A percentile compares a stretch with the other conserved stretches of the same genome.
Conservation (phyloP, 768 basidiomycete genomes). For the Leccinellum rugosiceps region DNA sequence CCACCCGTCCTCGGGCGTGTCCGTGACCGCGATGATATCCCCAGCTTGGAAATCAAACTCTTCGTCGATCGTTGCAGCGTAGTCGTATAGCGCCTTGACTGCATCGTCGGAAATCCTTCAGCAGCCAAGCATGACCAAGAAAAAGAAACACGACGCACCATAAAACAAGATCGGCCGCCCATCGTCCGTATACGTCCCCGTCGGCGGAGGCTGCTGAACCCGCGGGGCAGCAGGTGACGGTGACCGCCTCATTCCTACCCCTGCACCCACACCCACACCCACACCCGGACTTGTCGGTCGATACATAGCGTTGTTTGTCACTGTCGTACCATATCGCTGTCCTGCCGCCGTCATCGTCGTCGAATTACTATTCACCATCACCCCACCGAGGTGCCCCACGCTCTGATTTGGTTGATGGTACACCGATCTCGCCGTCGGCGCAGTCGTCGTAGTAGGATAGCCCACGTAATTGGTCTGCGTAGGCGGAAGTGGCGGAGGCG, state of each 20-base stretch:
- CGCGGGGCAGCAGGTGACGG: slow-evolving; percentile 48
- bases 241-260: slow-evolving; percentile 36
- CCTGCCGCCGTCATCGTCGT: slow-evolving; percentile 6
- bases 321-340: slow-evolving; percentile 24
- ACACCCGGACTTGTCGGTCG: slow-evolving; percentile 41
- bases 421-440: neutral
- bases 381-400: slow-evolving; percentile 13
- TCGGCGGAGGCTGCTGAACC: slow-evolving; percentile 42
- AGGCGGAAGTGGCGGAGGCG: slow-evolving; percentile 2
- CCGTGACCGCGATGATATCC: slow-evolving; percentile 93
- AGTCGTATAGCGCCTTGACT: slow-evolving; percentile 93
- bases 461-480: neutral
- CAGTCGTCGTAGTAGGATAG: slow-evolving; percentile 3
- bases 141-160: slow-evolving; percentile 49
- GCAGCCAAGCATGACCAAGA: neutral
- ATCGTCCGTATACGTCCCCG: slow-evolving; percentile 77
- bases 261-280: neutral
- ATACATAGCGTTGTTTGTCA: slow-evolving; percentile 28
- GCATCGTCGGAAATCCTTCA: neutral
- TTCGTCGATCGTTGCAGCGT: slow-evolving; percentile 78
- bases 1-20: slow-evolving; percentile 96
- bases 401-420: slow-evolving; percentile 15
- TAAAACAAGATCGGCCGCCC: slow-evolving; percentile 85
- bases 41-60: slow-evolving; percentile 96
- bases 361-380: neutral